Base-by-base conservation (phyloP, 1,139 yeast species). In the Lodderomyces metapsilosis region DNA sequence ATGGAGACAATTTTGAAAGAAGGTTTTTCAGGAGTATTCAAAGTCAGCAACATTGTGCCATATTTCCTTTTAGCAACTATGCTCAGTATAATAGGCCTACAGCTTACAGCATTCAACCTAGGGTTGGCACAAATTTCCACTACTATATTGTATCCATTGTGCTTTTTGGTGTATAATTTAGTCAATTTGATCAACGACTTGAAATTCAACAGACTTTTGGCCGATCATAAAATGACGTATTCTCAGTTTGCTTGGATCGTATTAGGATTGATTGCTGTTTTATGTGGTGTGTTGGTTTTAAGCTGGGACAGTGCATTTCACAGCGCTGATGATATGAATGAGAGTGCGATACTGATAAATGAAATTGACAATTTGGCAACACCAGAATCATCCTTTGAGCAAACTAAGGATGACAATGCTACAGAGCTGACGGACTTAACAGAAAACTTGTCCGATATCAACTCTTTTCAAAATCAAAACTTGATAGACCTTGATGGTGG, bases 91-190 rank as follows among this genome's bases (percentile, higher is more conserved):
- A 88, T 95, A n/a, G 74, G 85, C 4, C 68, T 80, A 12, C 96
- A 89, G 58, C 69, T 89, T 39, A 81, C 78, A 43, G 81, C 87
- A 30, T 75, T 88, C 48, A 88, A 88, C 60, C 70, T 80, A 51
- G 96, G 95, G 0, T 70, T 89, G 43, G 75, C 82, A 36, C 75
- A 78, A 49, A 76, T 85, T 36, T 81, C 91, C 41, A 88, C 96
- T 0, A 81, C 92, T 7, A 76, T 88, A 11, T 68, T 89, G 32
- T 89, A 88, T 56, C 96, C 96, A 0, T 68, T 89, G 48, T 87
- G 91, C 40, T 89, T 89, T 59, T 84, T 94, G 62, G 80, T 88
- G 34, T 89, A 84, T 69, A 89, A 88, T 62, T 65, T 87, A 43
- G 71, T 79, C 48, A 84, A 87, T 51, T 82, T 88, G 52, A 61